Evolutionary conservation across 2,329 filamentous ascomycete genomes (phyloP).

Genomic region (Capronia epimyces): DNA sequence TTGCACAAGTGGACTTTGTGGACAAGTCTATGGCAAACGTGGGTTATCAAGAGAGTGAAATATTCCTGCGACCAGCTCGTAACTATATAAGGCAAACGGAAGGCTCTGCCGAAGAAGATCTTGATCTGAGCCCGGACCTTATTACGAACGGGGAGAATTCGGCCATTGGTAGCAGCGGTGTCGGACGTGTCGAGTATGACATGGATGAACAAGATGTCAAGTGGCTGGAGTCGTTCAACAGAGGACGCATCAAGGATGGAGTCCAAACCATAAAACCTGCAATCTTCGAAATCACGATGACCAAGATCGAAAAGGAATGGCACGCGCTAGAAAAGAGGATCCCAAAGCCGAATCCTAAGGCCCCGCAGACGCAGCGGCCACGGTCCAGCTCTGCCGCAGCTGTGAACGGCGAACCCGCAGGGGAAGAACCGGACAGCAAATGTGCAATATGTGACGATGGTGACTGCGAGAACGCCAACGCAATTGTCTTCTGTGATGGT

Average conservation of each 20-base stretch:
- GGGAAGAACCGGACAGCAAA: slow-evolving; percentile 94
- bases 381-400: slow-evolving; percentile 90
- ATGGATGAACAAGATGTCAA: slow-evolving; percentile 99
- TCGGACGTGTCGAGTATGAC: slow-evolving; percentile 92
- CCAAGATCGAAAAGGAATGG: slow-evolving; percentile 98
- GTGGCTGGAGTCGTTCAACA: slow-evolving; percentile 84
- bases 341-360: slow-evolving; percentile 93
- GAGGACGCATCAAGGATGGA: slow-evolving; percentile 65
- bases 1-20: slow-evolving; percentile 83
- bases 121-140: slow-evolving; percentile 50
- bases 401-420: slow-evolving; percentile 83
- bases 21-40: slow-evolving; percentile 95
- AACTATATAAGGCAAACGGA: slow-evolving; percentile 61
- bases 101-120: slow-evolving; percentile 58
- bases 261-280: slow-evolving; percentile 83
- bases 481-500: slow-evolving; percentile 97
- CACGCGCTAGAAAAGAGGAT: slow-evolving; percentile 93
- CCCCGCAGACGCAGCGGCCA: slow-evolving; percentile 87
- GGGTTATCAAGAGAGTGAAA: slow-evolving; percentile 90
- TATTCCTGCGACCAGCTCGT: slow-evolving; percentile 72
- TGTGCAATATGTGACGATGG: slow-evolving; percentile 97
- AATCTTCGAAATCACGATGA: slow-evolving; percentile 95
- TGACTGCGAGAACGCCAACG: slow-evolving; percentile 99
- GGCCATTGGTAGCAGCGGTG: slow-evolving; percentile 45
- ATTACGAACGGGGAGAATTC: slow-evolving; percentile 58